Base-by-base conservation (phyloP, 345 rosid species). In the Viola odorata region DNA sequence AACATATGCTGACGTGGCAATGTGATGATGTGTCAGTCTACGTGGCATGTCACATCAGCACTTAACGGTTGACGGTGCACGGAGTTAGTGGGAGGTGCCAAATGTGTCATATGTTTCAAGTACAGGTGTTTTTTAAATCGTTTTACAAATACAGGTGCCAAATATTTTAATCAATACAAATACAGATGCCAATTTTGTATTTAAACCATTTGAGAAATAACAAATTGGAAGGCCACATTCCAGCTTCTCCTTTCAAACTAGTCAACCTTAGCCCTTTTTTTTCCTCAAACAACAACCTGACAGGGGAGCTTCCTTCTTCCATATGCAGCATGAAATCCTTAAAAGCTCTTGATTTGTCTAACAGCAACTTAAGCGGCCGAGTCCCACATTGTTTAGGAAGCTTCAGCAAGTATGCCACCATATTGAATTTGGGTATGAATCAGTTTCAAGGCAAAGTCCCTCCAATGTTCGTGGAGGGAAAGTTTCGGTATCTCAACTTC, bases 161-260 rank as follows among this genome's bases (percentile, higher is more conserved):
- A n/a, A n/a, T n/a, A n/a, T n/a, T n/a, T n/a, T n/a, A n/a, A n/a
- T n/a, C n/a, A n/a, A n/a, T n/a, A n/a, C n/a, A n/a, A n/a, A n/a
- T n/a, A n/a, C n/a, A n/a, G n/a, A n/a, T n/a, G n/a, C n/a, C n/a
- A n/a, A n/a, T n/a, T n/a, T n/a, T n/a, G n/a, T n/a, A n/a, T n/a
- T n/a, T n/a, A n/a, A n/a, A n/a, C n/a, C n/a, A 54, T 12, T 7
- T 75, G 12, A 4, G 36, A 4, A 14, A 36, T 8, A 80, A 75
- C 45, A 44, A 1, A 14, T 36, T 72, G 32, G 5, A 40, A 0
- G 76, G 73, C 36, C 54, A 55, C 13, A 51, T 78, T 12, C 74
- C 75, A 36, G 23, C 13, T 6, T 67, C 62, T 41, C 39, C 71
- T 3, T 36, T 38, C 32, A 40, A 67, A 37, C 50, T 57, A 1